Percentiles rank a stretch among this genome's conserved stretches.
Conservation (phyloP, 495 filamentous ascomycete genomes). For the Poronia punctata region DNA sequence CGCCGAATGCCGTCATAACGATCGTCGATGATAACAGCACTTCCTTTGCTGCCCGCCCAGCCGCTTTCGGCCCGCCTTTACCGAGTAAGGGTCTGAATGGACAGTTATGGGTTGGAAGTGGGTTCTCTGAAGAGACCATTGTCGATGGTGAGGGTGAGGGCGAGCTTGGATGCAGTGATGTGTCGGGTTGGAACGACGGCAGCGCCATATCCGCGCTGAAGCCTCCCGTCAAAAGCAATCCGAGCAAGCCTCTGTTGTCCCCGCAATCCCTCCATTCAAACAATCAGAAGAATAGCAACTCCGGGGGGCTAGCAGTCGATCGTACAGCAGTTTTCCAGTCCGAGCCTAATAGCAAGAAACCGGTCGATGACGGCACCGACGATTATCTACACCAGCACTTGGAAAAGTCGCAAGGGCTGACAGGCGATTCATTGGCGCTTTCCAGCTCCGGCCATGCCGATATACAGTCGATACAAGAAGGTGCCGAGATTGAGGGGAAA, state of each 20-base stretch:
- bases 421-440: conserved; percentile 23
- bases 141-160: conserved; percentile 62
- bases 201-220: conserved; percentile 26
- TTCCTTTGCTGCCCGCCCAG: conserved; percentile 87
- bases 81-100: conserved; percentile 71
- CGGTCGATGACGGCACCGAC: conserved; percentile 75
- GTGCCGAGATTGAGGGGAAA: conserved; percentile 88
- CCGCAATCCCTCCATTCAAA: conserved; percentile 24
- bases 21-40: conserved; percentile 97
- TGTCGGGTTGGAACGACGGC: conserved; percentile 78
- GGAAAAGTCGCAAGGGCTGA: conserved; percentile 25
- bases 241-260: conserved; percentile 26
- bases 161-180: conserved; percentile 95
- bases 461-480: conserved; percentile 90
- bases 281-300: conserved; percentile 17
- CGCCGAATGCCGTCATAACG: conserved; percentile 88
- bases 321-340: conserved; percentile 15
- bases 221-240: conserved; percentile 19
- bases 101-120: conserved; percentile 83
- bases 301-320: conserved; percentile 19
- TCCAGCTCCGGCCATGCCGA: conserved; percentile 65
- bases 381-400: conserved; percentile 77
- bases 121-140: conserved; percentile 69
- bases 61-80: conserved; percentile 81
- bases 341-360: conserved; percentile 16